These are phyloP conservation scores for Lactarius hatsudake DNA, from an alignment of 768 basidiomycete species.

Conservation along the genomic window DNA sequence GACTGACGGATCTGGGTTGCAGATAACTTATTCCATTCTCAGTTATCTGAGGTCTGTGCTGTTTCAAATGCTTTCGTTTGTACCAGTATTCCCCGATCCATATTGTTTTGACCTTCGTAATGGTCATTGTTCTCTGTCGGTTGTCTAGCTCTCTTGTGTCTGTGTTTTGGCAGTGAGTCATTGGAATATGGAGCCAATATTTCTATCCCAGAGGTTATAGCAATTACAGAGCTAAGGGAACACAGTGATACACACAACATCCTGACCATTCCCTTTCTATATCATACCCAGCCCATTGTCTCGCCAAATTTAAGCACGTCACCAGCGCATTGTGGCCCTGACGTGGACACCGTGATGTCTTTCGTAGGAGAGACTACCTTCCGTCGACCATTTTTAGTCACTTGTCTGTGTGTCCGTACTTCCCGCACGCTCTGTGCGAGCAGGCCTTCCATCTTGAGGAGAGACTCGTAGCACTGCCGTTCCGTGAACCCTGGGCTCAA, in stretches of 20 bases:
- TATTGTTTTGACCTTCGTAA: not conserved
- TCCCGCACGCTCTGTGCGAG: constrained; percentile 47
- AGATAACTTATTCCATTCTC: constrained; percentile 22
- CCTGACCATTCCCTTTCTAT: not conserved
- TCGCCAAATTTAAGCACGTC: constrained; percentile 63
- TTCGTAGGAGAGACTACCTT: constrained; percentile 33
- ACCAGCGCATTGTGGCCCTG: constrained; percentile 42
- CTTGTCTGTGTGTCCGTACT: constrained; percentile 34
- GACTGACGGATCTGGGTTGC: constrained; percentile 6
- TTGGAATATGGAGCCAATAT: not conserved
- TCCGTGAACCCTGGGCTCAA: constrained; percentile 50
- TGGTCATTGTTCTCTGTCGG: constrained; percentile 2
- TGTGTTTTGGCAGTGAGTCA: not conserved
- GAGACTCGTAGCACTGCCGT: constrained; percentile 64
- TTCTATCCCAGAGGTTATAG: constrained; percentile 8
- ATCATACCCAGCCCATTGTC: constrained; percentile 58
- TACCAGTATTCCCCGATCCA: constrained; percentile 15
- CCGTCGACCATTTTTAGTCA: constrained; percentile 39
- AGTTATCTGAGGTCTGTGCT: not conserved
- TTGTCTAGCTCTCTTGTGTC: not conserved
- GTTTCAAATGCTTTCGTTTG: constrained; percentile 3
- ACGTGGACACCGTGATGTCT: constrained; percentile 28
- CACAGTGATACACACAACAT: constrained; percentile 3
- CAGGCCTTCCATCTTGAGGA: constrained; percentile 63
- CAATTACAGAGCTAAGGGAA: constrained; percentile 11